Conservation (phyloP, 2,329 filamentous ascomycete genomes). For the Talaromyces amestolkiae region DNA sequence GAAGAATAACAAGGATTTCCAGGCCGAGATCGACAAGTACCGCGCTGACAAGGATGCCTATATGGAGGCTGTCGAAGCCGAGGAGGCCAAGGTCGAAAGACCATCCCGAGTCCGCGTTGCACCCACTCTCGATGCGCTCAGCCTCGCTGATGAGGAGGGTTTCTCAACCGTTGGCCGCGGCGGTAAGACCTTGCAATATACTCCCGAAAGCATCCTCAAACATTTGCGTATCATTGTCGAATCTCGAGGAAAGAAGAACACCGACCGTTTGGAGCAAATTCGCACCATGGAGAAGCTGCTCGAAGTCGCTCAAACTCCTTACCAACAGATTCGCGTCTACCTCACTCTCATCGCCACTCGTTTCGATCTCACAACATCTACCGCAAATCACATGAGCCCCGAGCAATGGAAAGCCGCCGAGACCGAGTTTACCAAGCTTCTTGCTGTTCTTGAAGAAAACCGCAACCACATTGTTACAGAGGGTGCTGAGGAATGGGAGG, state of each 20-base stretch:
- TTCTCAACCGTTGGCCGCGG: conserved; percentile 87
- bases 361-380: conserved; percentile 82
- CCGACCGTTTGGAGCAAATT: conserved; percentile 91
- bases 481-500: conserved; percentile 95
- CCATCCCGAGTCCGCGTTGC: conserved; percentile 46
- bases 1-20: conserved; percentile 97
- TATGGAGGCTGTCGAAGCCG: conserved; percentile 80
- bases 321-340: conserved; percentile 90
- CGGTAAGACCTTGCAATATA: conserved; percentile 86
- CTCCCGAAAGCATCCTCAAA: conserved; percentile 97
- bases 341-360: conserved; percentile 88
- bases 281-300: conserved; percentile 93
- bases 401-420: conserved; percentile 97
- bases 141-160: conserved; percentile 71
- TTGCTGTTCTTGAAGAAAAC: conserved; percentile 76
- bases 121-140: conserved; percentile 50
- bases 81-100: conserved; percentile 53
- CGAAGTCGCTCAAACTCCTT: conserved; percentile 84
- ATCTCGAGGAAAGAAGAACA: conserved; percentile 98
- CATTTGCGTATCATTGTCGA: conserved; percentile 90
- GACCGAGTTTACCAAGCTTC: conserved; percentile 74
- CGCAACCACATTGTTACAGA: conserved; percentile 82
- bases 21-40: conserved; percentile 82
- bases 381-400: conserved; percentile 75
- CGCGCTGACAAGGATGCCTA: conserved; percentile 79